Evolutionary conservation across 164 flowering plant genomes (phyloP), one percentile per base, ranked within the genome.

Genomic region (Berberis thunbergii): DNA sequence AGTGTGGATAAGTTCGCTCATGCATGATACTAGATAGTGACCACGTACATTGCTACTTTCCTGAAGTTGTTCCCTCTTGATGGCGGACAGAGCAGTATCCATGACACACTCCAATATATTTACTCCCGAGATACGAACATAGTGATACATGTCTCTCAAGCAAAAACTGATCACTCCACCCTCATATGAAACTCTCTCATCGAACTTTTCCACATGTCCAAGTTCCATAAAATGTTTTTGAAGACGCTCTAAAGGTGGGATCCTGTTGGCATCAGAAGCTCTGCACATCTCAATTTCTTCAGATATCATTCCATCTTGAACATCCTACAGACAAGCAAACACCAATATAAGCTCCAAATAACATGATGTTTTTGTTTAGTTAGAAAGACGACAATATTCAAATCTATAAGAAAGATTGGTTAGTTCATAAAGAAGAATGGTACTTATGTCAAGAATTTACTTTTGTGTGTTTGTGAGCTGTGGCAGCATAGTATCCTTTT

Each of bases 61-160:
- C 70, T 84, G 77, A 75, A 95, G 80, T 65, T 85, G 77, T 75
- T 84, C 90, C 70, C 74, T 83, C 77, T 79, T 83, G n/a, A 95
- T 77, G 70, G 88, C 83, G 70, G 88, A 81, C 39, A 95, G 76
- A 44, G 94, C 84, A 45, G 84, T 73, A 65, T 86, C 83, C 88
- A 91, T 74, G 13, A 95, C 77, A 66, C 85, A 83, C 66, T 89
- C 97, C 49, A 95, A 79, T 7, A 76, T 67, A 78, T 95, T 97
- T 59, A 78, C 62, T 62, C 96, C 90, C 75, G 84, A 80, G 65
- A 95, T 84, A 75, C 99, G 99, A 70, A 89, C 86, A 80, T 81
- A 89, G 74, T 95, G 97, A 70, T 78, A 95, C 86, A 91, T 72
- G 60, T 95, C 97, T 77, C 92, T 78, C 81, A 74, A 67, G 80